Evolutionary conservation across 2,329 filamentous ascomycete species (phyloP), one percentile per base, ranked within the genome.

Genomic region (Zasmidium citrigriseum): DNA sequence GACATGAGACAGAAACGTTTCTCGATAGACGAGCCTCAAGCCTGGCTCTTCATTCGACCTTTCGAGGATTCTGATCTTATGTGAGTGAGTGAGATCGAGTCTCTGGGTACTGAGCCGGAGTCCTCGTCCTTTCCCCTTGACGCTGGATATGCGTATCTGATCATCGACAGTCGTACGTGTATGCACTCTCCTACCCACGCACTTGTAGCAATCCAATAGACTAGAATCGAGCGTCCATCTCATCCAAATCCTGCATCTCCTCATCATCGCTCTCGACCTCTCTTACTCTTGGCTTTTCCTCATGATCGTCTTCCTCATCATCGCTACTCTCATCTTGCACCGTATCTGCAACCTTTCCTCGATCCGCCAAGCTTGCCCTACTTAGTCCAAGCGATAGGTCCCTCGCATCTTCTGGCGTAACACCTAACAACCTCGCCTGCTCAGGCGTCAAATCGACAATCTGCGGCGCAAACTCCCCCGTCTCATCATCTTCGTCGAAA

Each of bases 381-480:
- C 54, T 63, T 34, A 69, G 34, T 27, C 64, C 60, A 18, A 54
- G 27, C 16, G 60, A 63, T 22, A 66, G 24, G 52, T 65, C 64
- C 41, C 65, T 67, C 52, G 60, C 60, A 46, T 68, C 66, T 58
- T 67, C 67, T 52, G 60, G 59, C 51, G 65, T 65, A 58, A 70
- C 65, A 5, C 71, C 70, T 54, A 81, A 57, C 55, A 73, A 62
- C 54, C 70, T 70, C 57, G 75, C 67, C 60, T 81, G 78, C 47
- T 75, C 74, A 2, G 76, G 69, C 16, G 77, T 78, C 60, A 82
- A 62, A 41, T 87, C 82, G 20, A 88, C 84, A 27, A 88, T 72
- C 38, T 82, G 75, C 20, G 86, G 86, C 25, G 85, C 85, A 77
- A 85, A 88, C 64, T 88, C 85, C 11, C 86, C 86, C 12, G 78